phyloP scores from a whole-genome alignment of 306 rosid species.

The Cicer pinnatifidum region DNA sequence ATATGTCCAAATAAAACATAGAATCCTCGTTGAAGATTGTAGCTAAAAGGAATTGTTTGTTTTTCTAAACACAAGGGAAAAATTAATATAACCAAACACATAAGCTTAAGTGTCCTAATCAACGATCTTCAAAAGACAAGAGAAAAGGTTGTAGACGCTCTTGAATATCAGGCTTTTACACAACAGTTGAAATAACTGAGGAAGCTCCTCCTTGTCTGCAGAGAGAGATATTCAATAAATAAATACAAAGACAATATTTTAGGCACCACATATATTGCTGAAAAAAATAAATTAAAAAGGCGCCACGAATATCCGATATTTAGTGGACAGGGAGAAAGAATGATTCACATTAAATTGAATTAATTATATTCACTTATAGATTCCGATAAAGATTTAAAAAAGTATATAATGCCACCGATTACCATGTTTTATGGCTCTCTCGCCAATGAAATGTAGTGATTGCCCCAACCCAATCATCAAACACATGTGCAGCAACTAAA shows the following conservation, averaged over 20 bases:
- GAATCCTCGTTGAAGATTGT: constrained; percentile 1
- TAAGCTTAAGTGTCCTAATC: constrained; percentile 38
- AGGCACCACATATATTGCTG: not conserved
- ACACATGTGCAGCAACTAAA: constrained; percentile 49
- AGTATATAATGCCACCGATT: not conserved
- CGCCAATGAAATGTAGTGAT: constrained; percentile 26
- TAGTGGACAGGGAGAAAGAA: not conserved
- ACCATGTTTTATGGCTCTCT: constrained; percentile 33
- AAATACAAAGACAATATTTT: not conserved
- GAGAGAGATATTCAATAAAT: not conserved
- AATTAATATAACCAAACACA: constrained; percentile 30
- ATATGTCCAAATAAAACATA: not conserved
- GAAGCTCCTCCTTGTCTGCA: constrained; percentile 77
- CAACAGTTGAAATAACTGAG: constrained; percentile 92
- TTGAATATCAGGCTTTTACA: constrained; percentile 61
- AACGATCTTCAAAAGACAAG: constrained; percentile 15
- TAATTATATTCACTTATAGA: not conserved
- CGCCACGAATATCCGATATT: constrained; percentile 19
- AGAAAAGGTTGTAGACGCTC: constrained; percentile 3
- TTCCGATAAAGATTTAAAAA: not conserved
- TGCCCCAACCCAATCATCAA: constrained; percentile 35
- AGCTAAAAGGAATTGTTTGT: not conserved
- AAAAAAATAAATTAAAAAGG: not conserved
- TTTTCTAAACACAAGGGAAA: constrained; percentile 19
- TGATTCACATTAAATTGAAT: not conserved